Evolutionary conservation across 768 basidiomycete species (phyloP).

Genomic region (Termitomyces sp.): DNA sequence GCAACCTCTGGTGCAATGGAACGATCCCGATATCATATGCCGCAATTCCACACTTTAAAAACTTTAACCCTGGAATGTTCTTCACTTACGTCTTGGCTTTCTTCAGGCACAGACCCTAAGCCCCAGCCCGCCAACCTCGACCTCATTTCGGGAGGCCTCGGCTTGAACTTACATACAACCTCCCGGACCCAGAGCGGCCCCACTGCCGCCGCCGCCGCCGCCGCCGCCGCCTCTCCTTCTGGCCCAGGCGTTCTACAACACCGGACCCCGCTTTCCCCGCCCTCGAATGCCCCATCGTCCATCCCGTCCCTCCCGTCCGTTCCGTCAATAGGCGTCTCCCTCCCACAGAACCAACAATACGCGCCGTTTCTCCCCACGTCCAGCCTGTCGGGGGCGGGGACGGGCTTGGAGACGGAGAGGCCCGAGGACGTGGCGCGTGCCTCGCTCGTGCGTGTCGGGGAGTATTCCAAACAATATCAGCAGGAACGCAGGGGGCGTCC

Average conservation of each 20-base stretch:
- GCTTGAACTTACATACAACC: not conserved
- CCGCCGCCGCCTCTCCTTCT: not conserved
- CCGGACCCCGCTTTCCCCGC: not conserved
- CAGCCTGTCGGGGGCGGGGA: not conserved
- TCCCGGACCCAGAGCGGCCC: not conserved
- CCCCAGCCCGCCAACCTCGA: conserved; percentile 1
- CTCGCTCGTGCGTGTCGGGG: conserved; percentile 73
- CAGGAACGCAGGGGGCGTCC: not conserved
- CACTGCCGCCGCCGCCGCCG: not conserved
- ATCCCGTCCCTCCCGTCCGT: not conserved
- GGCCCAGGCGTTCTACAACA: not conserved
- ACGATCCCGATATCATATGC: not conserved
- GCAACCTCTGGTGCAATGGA: not conserved
- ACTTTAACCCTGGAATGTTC: not conserved
- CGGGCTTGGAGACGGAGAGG: conserved; percentile 27
- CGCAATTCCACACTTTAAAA: not conserved
- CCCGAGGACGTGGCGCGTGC: conserved; percentile 50
- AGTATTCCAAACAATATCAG: conserved; percentile 51
- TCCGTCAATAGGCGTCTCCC: not conserved
- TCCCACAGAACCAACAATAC: conserved; percentile 9
- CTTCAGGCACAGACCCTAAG: conserved; percentile 6
- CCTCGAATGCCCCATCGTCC: not conserved
- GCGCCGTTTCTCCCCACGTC: conserved; percentile 48
- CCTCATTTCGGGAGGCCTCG: not conserved
- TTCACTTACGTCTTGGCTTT: not conserved